Percentiles rank a stretch among this genome's conserved stretches.
These are phyloP conservation scores for Mycocalia duriaeana DNA, from an alignment of 1,284 basidiomycete species.

Conservation along the genomic window DNA sequence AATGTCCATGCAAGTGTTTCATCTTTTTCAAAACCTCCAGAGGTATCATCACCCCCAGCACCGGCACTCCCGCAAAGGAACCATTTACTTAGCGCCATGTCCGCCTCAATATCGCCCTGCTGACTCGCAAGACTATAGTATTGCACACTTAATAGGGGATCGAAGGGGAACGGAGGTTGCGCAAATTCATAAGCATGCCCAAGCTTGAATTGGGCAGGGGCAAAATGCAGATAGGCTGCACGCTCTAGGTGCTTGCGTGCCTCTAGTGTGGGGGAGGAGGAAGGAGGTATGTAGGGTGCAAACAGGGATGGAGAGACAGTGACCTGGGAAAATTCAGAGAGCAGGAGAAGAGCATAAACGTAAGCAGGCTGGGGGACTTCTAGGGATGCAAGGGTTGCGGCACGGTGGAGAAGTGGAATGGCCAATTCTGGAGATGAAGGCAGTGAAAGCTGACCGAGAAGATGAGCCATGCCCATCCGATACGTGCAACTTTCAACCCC, in stretches of 20 bases:
- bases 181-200: slow-evolving; percentile 93
- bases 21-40: slow-evolving; percentile 77
- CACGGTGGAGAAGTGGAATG: slow-evolving; percentile 69
- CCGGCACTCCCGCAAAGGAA: slow-evolving; percentile 75
- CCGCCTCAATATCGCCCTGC: slow-evolving; percentile 85
- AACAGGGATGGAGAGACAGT: slow-evolving; percentile 52
- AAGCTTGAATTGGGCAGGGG: slow-evolving; percentile 89
- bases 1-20: slow-evolving; percentile 85
- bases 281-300: slow-evolving; percentile 42
- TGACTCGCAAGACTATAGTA: slow-evolving; percentile 87
- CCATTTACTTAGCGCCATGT: slow-evolving; percentile 95
- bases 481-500: slow-evolving; percentile 77
- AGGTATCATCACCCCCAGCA: slow-evolving; percentile 45
- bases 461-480: slow-evolving; percentile 85
- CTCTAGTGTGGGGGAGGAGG: slow-evolving; percentile 38
- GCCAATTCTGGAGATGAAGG: slow-evolving; percentile 52
- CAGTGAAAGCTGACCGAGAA: slow-evolving; percentile 82
- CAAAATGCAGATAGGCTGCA: slow-evolving; percentile 82
- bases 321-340: slow-evolving; percentile 70
- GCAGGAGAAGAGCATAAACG: slow-evolving; percentile 78
- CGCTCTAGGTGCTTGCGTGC: slow-evolving; percentile 66
- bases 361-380: slow-evolving; percentile 85
- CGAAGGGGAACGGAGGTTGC: slow-evolving; percentile 79
- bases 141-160: slow-evolving; percentile 86
- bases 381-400: slow-evolving; percentile 73